Percentiles rank a stretch among this genome's conserved stretches.
phyloP scores from a whole-genome alignment of 2,329 filamentous ascomycete genomes.

The Trichoderma koningii region DNA sequence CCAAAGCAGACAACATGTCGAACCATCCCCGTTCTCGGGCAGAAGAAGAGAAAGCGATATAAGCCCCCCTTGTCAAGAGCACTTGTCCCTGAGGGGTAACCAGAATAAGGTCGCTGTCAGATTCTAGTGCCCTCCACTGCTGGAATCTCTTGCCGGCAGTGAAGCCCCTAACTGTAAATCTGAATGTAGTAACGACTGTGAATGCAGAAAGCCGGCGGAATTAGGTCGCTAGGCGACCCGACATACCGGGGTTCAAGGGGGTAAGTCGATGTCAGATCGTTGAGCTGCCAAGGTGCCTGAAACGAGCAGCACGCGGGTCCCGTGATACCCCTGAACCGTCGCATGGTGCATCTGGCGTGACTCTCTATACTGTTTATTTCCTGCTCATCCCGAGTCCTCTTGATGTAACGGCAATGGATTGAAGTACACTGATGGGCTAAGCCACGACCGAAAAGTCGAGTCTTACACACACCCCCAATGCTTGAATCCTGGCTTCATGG shows the following conservation, averaged over 20 bases:
- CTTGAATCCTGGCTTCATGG: neutral
- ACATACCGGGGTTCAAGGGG: neutral
- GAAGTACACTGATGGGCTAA: neutral
- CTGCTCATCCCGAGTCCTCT: neutral
- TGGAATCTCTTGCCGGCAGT: conserved; percentile 12
- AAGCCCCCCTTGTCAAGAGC: conserved; percentile 2
- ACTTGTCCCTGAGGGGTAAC: conserved; percentile 23
- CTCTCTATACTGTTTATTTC: neutral
- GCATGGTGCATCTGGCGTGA: neutral
- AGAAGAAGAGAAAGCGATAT: neutral
- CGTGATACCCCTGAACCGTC: conserved; percentile 20
- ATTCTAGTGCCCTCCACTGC: conserved; percentile 20
- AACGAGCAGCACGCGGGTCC: conserved; percentile 12
- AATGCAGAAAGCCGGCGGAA: too few species aligned
- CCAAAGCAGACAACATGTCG: neutral
- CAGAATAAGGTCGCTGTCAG: conserved; percentile 22
- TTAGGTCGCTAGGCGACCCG: too few species aligned
- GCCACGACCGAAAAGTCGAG: neutral
- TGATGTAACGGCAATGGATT: neutral
- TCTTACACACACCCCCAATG: conserved; percentile 10
- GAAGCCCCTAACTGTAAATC: neutral
- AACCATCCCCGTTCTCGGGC: neutral
- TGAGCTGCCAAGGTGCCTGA: conserved; percentile 12
- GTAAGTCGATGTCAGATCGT: conserved; percentile 8
- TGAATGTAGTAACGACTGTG: too few species aligned